phyloP scores from a whole-genome alignment of 1,139 yeast genomes.

The Sugiyamaella sp. region DNA sequence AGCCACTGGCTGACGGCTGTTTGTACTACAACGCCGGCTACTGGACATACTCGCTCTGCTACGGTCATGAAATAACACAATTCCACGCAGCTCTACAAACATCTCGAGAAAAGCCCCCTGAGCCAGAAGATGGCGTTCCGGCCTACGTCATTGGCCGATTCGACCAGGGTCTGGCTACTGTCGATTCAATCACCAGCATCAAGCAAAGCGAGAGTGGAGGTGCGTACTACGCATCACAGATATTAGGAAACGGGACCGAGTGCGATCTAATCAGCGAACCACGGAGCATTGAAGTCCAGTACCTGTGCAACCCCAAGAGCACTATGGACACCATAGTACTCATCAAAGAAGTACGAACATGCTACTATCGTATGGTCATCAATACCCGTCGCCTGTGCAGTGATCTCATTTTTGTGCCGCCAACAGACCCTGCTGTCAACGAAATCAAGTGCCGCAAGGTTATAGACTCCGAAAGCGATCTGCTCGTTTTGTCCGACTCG shows the following conservation, averaged over 20 bases:
- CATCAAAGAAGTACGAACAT: slow-evolving; percentile 68
- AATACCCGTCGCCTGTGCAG: slow-evolving; percentile 62
- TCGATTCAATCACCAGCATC: slow-evolving; percentile 31
- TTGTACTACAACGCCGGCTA: slow-evolving; percentile 51
- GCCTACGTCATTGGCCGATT: slow-evolving; percentile 54
- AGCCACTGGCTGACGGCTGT: slow-evolving; percentile 41
- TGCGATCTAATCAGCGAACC: slow-evolving; percentile 74
- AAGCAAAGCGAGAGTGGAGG: slow-evolving; percentile 27
- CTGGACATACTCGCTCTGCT: slow-evolving; percentile 68
- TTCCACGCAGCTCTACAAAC: slow-evolving; percentile 48
- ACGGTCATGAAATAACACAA: slow-evolving; percentile 59
- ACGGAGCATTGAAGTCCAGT: slow-evolving; percentile 65
- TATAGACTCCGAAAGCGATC: slow-evolving; percentile 16
- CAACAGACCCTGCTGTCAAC: slow-evolving; percentile 45
- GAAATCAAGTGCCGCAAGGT: slow-evolving; percentile 51
- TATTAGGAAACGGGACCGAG: slow-evolving; percentile 59
- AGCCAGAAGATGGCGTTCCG: slow-evolving; percentile 47
- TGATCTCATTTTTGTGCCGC: slow-evolving; percentile 52
- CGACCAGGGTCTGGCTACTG: slow-evolving; percentile 35
- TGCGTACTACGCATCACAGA: slow-evolving; percentile 44
- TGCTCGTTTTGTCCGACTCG: background rate
- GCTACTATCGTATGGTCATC: slow-evolving; percentile 68
- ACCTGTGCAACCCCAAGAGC: slow-evolving; percentile 59
- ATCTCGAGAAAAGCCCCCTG: slow-evolving; percentile 34
- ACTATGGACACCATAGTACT: slow-evolving; percentile 44